Base-by-base conservation (phyloP, 1,284 basidiomycete species). In the Sanghuangporus baumii region DNA sequence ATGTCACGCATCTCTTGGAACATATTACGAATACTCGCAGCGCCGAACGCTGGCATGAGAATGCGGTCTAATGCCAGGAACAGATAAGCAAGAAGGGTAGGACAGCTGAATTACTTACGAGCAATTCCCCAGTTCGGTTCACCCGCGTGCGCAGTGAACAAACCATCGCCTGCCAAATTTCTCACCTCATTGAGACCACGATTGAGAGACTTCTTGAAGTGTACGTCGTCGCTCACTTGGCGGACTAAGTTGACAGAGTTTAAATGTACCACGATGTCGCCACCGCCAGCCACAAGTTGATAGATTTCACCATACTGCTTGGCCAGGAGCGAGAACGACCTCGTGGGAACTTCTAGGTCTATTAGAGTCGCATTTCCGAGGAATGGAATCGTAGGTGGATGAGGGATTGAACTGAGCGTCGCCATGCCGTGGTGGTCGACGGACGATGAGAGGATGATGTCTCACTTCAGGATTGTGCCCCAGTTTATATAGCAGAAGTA, bases 21-120 rank as follows among this genome's bases (percentile, higher is more conserved):
- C 81, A 83, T 83, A 63, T 73, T 74, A 48, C 74, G 75, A 63
- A 83, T 77, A 2, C 75, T 73, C 9, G 75, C 67, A 0, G 79
- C 77, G 31, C 80, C 79, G 69, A 84, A 84, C 2, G 79, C 78
- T 11, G 81, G 81, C 73, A 81, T 78, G 18, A 84, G 75, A 46
- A 84, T 73, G 38, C 81, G 79, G 70, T 84, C 81, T 77, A 31
- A 8, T 38, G 2, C 3, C 40, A 23, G 11, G n/a, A 59, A 1
- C 6, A 18, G 8, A 34, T 46, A 46, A 16, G 6, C 43, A 43
- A n/a, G 56, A 23, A 18, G 16, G 9, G 9, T 6, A 20, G 11
- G 23, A 46, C 16, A 3, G 26, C 26, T 31, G 3, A 31, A 3
- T 31, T 11, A 70, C 78, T 58, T 67, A 81, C 78, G 79, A 20